phyloP scores from a whole-genome alignment of 257 asterid species.

The Solanum pinnatisectum region DNA sequence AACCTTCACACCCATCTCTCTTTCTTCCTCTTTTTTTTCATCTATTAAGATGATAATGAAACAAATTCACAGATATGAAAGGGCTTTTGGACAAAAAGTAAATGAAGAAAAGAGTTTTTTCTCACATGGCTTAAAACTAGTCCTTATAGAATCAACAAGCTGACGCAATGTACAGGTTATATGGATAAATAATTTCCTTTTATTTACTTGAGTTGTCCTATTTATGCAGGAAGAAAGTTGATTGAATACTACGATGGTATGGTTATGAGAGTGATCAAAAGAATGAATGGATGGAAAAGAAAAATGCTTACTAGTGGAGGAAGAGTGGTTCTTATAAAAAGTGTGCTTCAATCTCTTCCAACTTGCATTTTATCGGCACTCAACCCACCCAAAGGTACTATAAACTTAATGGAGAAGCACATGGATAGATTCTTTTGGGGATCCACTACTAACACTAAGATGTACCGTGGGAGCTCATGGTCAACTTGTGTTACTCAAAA shows the following conservation, averaged over 20 bases:
- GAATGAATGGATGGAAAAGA: neutral
- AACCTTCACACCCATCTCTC: slow-evolving; percentile 13
- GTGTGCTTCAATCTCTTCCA: neutral
- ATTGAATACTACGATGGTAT: neutral
- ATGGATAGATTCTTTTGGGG: neutral
- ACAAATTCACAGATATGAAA: neutral
- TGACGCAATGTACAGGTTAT: neutral
- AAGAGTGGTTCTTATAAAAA: neutral
- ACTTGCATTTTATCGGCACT: neutral
- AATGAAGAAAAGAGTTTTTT: neutral
- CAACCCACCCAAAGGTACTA: neutral
- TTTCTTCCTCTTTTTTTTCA: neutral
- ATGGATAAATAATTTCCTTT: neutral
- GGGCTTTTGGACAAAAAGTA: neutral
- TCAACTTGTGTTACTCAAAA: neutral
- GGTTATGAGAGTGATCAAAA: neutral
- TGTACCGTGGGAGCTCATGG: no score
- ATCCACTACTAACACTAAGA: no score
- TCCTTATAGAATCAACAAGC: neutral
- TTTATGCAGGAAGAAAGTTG: neutral
- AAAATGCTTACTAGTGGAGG: no score
- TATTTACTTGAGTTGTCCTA: neutral
- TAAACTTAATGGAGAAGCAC: neutral
- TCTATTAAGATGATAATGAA: neutral
- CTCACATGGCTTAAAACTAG: neutral